phyloP scores from a whole-genome alignment of 345 rosid genomes.

The Microcos paniculata region DNA sequence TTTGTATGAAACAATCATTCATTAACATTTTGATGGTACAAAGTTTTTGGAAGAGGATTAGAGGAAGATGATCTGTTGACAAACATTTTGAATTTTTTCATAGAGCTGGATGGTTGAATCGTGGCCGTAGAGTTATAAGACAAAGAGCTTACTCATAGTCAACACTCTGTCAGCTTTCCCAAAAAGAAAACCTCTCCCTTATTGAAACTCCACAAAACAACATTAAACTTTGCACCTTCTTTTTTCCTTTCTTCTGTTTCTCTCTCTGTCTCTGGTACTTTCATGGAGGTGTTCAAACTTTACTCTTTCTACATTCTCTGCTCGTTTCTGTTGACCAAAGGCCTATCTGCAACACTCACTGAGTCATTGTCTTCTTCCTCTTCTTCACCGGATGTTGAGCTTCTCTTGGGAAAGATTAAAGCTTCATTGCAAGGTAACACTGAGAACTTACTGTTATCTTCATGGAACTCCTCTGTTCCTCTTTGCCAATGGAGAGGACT shows the following conservation, averaged over 20 bases:
- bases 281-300: conserved; percentile 56
- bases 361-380: conserved; percentile 31
- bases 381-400: conserved; percentile 66
- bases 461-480: conserved; percentile 89
- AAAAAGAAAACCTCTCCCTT: conserved; percentile 30
- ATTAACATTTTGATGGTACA: conserved; percentile 14
- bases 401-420: conserved; percentile 69
- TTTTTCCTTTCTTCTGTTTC: conserved; percentile 16
- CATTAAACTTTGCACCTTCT: conserved; percentile 1
- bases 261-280: conserved; percentile 32
- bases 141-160: conserved; percentile 36
- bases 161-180: conserved; percentile 55
- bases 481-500: conserved; percentile 98
- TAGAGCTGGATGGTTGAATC: conserved; percentile 24
- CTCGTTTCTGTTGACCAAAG: conserved; percentile 27
- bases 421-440: conserved; percentile 71
- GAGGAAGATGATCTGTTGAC: background rate
- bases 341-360: conserved; percentile 8
- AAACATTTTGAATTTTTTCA: background rate
- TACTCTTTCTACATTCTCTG: conserved; percentile 32
- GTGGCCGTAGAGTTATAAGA: conserved; percentile 41
- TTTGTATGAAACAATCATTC: background rate
- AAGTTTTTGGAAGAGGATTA: background rate
- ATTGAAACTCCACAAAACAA: conserved; percentile 31
- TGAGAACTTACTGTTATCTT: conserved; percentile 80